phyloP scores from a whole-genome alignment of 2,329 filamentous ascomycete species.

The Fusarium sp. region DNA sequence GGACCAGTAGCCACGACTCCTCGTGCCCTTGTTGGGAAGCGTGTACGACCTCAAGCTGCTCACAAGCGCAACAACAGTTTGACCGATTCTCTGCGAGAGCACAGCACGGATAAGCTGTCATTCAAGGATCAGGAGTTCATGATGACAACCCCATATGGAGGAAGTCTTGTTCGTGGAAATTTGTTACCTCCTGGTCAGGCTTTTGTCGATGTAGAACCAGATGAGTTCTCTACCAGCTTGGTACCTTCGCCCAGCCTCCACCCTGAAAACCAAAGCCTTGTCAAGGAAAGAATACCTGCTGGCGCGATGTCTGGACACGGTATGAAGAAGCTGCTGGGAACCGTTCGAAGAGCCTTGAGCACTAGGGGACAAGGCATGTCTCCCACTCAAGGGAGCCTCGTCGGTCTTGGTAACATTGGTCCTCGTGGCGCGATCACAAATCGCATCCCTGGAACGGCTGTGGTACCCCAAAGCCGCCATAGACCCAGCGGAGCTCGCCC shows the following conservation, averaged over 20 bases:
- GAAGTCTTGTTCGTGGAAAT: constrained; percentile 87
- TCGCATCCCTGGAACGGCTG: constrained; percentile 65
- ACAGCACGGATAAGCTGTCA: constrained; percentile 58
- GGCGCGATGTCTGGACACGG: constrained; percentile 74
- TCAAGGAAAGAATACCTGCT: constrained; percentile 58
- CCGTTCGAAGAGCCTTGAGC: constrained; percentile 82
- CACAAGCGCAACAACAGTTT: constrained; percentile 91
- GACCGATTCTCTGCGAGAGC: constrained; percentile 82
- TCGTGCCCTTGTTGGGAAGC: constrained; percentile 65
- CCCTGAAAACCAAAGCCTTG: constrained; percentile 47
- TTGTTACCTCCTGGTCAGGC: constrained; percentile 83
- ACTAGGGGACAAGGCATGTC: constrained; percentile 58
- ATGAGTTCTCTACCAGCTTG: constrained; percentile 55
- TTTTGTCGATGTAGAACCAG: constrained; percentile 73
- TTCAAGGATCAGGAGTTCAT: constrained; percentile 65
- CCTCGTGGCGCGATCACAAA: constrained; percentile 64
- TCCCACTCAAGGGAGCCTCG: constrained; percentile 56
- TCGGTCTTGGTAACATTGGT: constrained; percentile 58
- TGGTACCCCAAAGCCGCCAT: constrained; percentile 64
- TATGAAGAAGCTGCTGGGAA: constrained; percentile 86
- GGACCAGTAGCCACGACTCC: constrained; percentile 67
- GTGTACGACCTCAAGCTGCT: constrained; percentile 59
- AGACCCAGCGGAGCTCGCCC: constrained; percentile 55
- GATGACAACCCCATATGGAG: constrained; percentile 73
- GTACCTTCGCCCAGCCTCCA: constrained; percentile 64